phyloP scores from a whole-genome alignment of 2,329 filamentous ascomycete species.

The Tolypocladium guangdongense region DNA sequence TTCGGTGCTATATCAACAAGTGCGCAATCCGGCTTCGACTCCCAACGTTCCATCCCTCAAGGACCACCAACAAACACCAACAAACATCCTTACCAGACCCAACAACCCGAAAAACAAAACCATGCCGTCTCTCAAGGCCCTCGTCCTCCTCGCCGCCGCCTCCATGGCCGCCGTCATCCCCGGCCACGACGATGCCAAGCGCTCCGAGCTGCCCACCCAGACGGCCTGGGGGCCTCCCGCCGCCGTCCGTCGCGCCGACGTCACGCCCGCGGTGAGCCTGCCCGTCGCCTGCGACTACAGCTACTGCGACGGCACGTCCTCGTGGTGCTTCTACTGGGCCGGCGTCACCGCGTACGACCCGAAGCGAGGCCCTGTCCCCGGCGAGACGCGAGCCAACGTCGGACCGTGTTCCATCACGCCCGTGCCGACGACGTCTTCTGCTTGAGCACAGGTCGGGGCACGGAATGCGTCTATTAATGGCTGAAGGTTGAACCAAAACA shows the following conservation, averaged over 20 bases:
- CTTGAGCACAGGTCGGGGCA: too few relatives aligned
- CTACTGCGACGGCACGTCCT: slow-evolving; percentile 22
- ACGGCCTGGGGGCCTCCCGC: not conserved
- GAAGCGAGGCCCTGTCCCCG: slow-evolving; percentile 21
- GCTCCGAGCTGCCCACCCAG: not conserved
- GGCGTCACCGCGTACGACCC: slow-evolving; percentile 25
- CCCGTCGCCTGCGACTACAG: slow-evolving; percentile 20
- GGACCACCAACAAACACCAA: too few relatives aligned
- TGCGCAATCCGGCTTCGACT: too few relatives aligned
- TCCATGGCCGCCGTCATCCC: not conserved
- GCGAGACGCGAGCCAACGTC: slow-evolving; percentile 21
- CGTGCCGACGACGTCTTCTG: too few relatives aligned
- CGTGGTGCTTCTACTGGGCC: slow-evolving; percentile 28
- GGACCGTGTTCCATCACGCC: slow-evolving; percentile 15
- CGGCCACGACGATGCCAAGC: not conserved
- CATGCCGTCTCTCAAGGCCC: not conserved
- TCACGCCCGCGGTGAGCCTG: slow-evolving; percentile 5
- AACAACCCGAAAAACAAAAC: not conserved
- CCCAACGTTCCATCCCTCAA: not conserved
- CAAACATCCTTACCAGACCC: not conserved
- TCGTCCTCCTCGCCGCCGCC: slow-evolving; percentile 1
- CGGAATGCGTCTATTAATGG: not conserved
- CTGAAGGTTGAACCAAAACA: too few relatives aligned
- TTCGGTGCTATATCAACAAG: too few relatives aligned
- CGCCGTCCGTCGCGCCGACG: not conserved